Evolutionary conservation across 345 rosid genomes (phyloP).

Genomic region (Aegle marmelos): DNA sequence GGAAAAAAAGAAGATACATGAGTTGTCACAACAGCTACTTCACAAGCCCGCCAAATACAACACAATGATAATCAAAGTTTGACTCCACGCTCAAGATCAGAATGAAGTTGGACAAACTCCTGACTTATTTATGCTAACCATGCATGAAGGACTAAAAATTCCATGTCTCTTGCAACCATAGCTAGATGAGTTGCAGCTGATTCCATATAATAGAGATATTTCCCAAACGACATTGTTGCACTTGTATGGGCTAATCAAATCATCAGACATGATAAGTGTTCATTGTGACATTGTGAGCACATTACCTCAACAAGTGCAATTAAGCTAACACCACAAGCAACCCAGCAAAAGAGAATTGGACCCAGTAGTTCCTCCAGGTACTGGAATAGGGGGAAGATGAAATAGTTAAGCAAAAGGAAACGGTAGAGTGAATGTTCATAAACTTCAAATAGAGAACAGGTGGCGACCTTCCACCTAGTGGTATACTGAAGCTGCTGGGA

Average conservation of each 20-base stretch:
- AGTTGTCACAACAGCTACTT: neutral
- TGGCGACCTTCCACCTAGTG: slow-evolving; percentile 68
- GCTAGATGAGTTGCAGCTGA: neutral
- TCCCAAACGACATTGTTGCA: neutral
- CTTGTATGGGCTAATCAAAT: neutral
- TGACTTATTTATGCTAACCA: neutral
- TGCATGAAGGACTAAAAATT: neutral
- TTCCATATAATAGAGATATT: neutral
- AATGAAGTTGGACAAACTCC: neutral
- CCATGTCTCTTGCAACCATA: neutral
- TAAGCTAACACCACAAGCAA: slow-evolving; percentile 80
- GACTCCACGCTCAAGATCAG: neutral
- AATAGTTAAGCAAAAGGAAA: slow-evolving; percentile 13
- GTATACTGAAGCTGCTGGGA: slow-evolving; percentile 71
- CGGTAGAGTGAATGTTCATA: neutral
- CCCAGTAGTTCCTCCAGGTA: slow-evolving; percentile 86
- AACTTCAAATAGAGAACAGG: neutral
- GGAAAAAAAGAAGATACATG: neutral
- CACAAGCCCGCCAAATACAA: neutral
- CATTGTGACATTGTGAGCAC: slow-evolving; percentile 12
- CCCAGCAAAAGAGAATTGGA: slow-evolving; percentile 82
- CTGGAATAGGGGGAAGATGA: slow-evolving; percentile 36
- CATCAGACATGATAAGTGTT: slow-evolving; percentile 2
- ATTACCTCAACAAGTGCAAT: slow-evolving; percentile 87
- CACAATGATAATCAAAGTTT: neutral